phyloP scores from a whole-genome alignment of 176 grass and related monocot genomes.

The Zoysia japonica region DNA sequence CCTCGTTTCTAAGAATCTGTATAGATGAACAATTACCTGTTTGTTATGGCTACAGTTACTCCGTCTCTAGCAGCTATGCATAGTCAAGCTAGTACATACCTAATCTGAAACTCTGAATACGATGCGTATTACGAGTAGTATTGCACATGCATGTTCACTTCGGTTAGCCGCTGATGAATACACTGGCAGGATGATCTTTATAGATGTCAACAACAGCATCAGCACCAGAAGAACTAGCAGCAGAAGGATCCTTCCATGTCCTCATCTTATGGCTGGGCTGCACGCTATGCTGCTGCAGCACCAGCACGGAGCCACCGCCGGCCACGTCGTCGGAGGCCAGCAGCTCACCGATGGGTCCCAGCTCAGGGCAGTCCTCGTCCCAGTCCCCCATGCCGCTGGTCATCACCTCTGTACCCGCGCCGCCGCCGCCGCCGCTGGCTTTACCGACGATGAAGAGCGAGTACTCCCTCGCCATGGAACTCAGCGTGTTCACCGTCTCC shows the following conservation, averaged over 20 bases:
- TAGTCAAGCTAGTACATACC: background rate
- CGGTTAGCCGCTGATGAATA: background rate
- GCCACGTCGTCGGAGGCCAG: slow-evolving; percentile 68
- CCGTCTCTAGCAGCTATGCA: background rate
- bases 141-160: background rate
- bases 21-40: too few species aligned
- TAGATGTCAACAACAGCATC: slow-evolving; percentile 28
- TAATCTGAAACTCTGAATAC: background rate
- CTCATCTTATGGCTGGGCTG: slow-evolving; percentile 8
- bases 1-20: background rate
- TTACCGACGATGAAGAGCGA: slow-evolving; percentile 64
- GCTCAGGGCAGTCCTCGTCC: slow-evolving; percentile 66
- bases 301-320: slow-evolving; percentile 55
- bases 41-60: background rate
- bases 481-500: slow-evolving; percentile 49
- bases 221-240: background rate
- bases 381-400: slow-evolving; percentile 54
- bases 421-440: background rate
- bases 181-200: background rate
- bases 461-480: slow-evolving; percentile 54
- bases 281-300: slow-evolving; percentile 54
- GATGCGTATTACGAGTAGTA: background rate
- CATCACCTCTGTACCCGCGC: background rate
- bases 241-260: slow-evolving; percentile 5
- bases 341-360: slow-evolving; percentile 70